Conservation (phyloP, 176 grass and related monocot genomes). For the Bromus sterilis region DNA sequence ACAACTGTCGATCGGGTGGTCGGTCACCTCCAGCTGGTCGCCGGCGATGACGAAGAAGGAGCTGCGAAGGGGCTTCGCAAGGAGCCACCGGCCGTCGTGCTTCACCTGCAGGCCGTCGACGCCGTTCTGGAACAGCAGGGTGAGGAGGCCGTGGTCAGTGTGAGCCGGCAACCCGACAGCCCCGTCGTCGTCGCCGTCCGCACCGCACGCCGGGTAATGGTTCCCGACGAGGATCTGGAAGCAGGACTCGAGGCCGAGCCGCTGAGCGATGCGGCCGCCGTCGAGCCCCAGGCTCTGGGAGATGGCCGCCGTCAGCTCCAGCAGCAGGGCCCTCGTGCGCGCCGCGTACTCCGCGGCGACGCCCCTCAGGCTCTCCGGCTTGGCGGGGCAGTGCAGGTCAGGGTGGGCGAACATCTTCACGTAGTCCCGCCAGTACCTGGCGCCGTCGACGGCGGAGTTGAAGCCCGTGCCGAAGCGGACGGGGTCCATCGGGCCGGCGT, state of each 20-base stretch:
- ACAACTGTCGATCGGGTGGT: no score
- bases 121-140: conserved; percentile 65
- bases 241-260: conserved; percentile 35
- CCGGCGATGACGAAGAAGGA: conserved; percentile 68
- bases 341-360: conserved; percentile 27
- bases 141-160: conserved; percentile 76
- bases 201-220: conserved; percentile 36
- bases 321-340: conserved; percentile 30
- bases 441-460: conserved; percentile 28
- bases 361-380: conserved; percentile 36
- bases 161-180: conserved; percentile 38
- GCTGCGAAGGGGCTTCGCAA: conserved; percentile 39
- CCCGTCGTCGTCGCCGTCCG: background rate
- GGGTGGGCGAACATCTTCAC: conserved; percentile 67
- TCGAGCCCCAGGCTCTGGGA: conserved; percentile 57
- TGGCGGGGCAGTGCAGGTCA: conserved; percentile 38
- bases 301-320: conserved; percentile 42
- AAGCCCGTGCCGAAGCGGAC: conserved; percentile 46
- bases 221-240: conserved; percentile 59
- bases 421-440: conserved; percentile 45
- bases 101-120: conserved; percentile 65
- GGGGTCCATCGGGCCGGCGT: background rate
- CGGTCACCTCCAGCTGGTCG: conserved; percentile 69
- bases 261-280: background rate
- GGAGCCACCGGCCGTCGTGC: conserved; percentile 46